Evolutionary conservation across 1,284 basidiomycete genomes (phyloP), one percentile per base, ranked within the genome.

Genomic region (Hypsizygus ulmarius): DNA sequence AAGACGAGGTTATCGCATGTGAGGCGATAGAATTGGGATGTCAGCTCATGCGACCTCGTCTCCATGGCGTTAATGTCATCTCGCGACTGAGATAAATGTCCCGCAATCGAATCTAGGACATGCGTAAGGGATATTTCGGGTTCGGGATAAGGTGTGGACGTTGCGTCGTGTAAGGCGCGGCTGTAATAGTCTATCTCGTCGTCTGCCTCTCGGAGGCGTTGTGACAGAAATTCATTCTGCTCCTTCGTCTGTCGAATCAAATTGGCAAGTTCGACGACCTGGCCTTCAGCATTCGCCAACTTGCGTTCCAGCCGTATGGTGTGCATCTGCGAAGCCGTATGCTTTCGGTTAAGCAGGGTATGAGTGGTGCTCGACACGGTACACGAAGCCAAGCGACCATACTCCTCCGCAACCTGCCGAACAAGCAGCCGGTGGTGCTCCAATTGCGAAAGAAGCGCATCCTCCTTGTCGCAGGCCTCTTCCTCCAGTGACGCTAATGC

Each of bases 241-340:
- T 81, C 77, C 35, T 76, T 75, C 16, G 68, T 68, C 27, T 80
- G 75, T 25, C 82, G 79, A 55, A 86, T 72, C 27, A 89, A 71
- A 49, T 77, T 65, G 0, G 79, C 81, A 9, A 90, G 68, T 54
- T 87, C 84, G 10, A 70, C 61, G 10, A 86, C 82, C 59, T 89
- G 84, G 11, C 66, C 77, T 47, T 87, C 82, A 7, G 83, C 71
- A 57, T 85, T 85, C 28, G 77, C 79, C 5, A 86, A 67, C 59
- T 83, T 86, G 51, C 86, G 77, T 58, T 85, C 78, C 12, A 87
- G 66, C 28, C 82, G 78, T 28, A 72, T 62, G 14, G 70, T 66
- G 9, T 71, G 75, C 18, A 80, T 58, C 47, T 74, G 73, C 16
- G 78, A 58, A 0, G 62, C 57, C 4, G 61, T 43, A 38, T 73